These are phyloP conservation scores for Puccinia coronata DNA, from an alignment of 1,284 basidiomycete species.

Conservation along the genomic window DNA sequence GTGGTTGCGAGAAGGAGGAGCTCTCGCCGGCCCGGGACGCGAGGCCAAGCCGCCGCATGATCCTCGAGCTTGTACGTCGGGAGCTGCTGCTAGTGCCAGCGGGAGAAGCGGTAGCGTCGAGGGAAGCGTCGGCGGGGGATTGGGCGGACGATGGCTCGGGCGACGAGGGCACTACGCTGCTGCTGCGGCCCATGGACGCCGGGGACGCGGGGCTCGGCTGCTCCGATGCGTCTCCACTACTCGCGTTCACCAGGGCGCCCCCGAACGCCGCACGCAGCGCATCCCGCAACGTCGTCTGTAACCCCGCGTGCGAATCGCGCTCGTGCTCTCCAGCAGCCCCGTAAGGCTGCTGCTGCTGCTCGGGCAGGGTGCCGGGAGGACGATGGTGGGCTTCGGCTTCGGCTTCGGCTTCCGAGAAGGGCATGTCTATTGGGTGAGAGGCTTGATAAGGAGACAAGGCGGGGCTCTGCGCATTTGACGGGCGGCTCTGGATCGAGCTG, in stretches of 20 bases:
- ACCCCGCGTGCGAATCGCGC: not conserved
- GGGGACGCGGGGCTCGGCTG: not conserved
- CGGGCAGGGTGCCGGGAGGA: not conserved
- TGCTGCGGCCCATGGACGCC: no score
- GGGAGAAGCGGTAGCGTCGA: not conserved
- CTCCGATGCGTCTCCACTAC: not conserved
- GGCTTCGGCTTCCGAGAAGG: not conserved
- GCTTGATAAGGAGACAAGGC: not conserved
- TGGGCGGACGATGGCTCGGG: not conserved
- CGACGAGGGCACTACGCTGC: not conserved
- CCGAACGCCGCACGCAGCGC: slow-evolving; percentile 24
- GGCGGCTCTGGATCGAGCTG: not conserved
- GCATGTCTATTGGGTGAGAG: not conserved
- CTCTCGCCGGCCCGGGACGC: no score
- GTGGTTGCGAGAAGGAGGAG: no score
- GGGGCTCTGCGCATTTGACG: not conserved
- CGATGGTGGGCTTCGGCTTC: no score
- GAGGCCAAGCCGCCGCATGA: slow-evolving; percentile 53
- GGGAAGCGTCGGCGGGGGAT: not conserved
- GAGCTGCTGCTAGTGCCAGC: not conserved
- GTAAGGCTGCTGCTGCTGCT: no score
- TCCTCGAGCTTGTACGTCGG: not conserved
- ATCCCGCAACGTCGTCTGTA: slow-evolving; percentile 25
- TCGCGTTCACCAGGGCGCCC: slow-evolving; percentile 13
- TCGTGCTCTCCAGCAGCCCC: not conserved